These are phyloP conservation scores for Ricinus communis DNA, from an alignment of 345 rosid genomes.

Conservation along the genomic window DNA sequence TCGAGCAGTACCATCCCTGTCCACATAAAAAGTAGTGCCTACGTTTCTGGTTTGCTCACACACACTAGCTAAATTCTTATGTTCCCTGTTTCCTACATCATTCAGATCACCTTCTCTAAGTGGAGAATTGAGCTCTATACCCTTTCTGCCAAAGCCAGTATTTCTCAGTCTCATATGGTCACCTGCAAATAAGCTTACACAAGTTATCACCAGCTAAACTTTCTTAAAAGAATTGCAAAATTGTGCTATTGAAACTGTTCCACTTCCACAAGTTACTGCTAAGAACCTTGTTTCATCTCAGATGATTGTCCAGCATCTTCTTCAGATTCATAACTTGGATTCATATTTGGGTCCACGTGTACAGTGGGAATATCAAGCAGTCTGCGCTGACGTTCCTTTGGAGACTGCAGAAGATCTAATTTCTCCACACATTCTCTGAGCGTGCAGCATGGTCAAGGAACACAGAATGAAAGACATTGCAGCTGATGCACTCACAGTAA, in stretches of 20 bases:
- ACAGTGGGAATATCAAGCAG: conserved; percentile 60
- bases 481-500: not conserved
- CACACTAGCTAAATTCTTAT: conserved; percentile 32
- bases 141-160: conserved; percentile 36
- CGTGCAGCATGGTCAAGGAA: conserved; percentile 74
- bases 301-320: conserved; percentile 43
- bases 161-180: conserved; percentile 25
- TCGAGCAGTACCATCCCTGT: conserved; percentile 34
- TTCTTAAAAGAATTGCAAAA: conserved; percentile 10
- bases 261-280: conserved; percentile 14
- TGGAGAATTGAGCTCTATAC: conserved; percentile 24
- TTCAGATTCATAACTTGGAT: conserved; percentile 46
- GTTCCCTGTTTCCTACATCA: conserved; percentile 41
- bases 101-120: conserved; percentile 35
- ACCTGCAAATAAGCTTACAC: conserved; percentile 39
- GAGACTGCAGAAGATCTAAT: conserved; percentile 69
- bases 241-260: conserved; percentile 14
- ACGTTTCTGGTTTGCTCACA: conserved; percentile 30
- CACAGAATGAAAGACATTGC: not conserved
- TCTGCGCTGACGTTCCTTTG: conserved; percentile 67
- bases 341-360: conserved; percentile 62
- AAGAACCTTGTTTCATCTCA: conserved; percentile 54
- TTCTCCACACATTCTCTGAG: conserved; percentile 80
- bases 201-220: conserved; percentile 14
- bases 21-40: conserved; percentile 22